Conservation (phyloP, 768 basidiomycete genomes). For the Leccinum sublutescens region DNA sequence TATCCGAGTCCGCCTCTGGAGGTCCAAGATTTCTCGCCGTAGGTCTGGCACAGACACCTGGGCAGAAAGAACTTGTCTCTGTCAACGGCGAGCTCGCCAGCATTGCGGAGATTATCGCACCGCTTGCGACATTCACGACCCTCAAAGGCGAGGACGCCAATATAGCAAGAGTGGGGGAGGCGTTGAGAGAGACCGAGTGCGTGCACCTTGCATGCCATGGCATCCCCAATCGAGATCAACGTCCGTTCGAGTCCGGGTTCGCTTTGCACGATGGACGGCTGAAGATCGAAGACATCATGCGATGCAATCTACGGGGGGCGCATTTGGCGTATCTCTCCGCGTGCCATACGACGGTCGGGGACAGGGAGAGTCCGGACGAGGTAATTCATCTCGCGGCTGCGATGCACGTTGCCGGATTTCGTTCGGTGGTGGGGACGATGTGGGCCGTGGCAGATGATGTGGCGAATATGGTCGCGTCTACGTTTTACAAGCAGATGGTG, state of each 20-base stretch:
- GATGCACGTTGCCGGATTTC: conserved; percentile 16
- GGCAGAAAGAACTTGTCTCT: neutral
- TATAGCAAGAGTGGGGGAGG: neutral
- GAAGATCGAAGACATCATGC: conserved; percentile 10
- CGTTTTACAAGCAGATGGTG: conserved; percentile 7
- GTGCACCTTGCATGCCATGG: conserved; percentile 30
- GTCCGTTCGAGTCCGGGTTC: conserved; percentile 19
- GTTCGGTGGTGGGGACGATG: neutral
- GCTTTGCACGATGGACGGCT: conserved; percentile 1
- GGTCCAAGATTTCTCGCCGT: neutral
- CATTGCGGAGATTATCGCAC: neutral
- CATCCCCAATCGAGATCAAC: neutral
- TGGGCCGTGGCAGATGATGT: neutral
- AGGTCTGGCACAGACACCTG: neutral
- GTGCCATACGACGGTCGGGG: conserved; percentile 24
- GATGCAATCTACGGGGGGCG: neutral
- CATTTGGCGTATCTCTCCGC: conserved; percentile 22
- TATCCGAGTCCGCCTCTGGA: neutral
- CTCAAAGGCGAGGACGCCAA: neutral
- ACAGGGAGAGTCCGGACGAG: conserved; percentile 5
- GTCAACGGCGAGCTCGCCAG: neutral
- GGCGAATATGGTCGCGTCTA: neutral
- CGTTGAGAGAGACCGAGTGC: conserved; percentile 8
- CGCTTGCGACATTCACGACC: neutral
- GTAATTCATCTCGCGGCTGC: conserved; percentile 26